These are phyloP conservation scores for Yarrowia galli DNA, from an alignment of 1,139 yeast species.

Conservation along the genomic window DNA sequence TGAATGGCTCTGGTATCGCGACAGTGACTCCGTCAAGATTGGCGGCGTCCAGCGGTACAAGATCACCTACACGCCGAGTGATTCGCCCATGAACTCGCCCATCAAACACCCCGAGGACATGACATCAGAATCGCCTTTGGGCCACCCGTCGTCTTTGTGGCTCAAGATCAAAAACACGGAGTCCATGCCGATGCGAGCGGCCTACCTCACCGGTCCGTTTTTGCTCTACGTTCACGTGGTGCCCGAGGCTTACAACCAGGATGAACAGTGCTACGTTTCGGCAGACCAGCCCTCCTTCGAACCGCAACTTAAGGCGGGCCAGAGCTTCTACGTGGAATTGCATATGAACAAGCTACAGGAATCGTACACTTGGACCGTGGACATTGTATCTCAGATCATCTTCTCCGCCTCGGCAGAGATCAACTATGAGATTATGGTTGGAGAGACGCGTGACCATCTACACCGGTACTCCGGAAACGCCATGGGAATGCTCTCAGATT, in stretches of 20 bases:
- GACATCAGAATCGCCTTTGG: constrained; percentile 36
- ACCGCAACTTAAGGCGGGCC: constrained; percentile 76
- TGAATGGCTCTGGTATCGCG: constrained; percentile 51
- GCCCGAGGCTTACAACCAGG: constrained; percentile 66
- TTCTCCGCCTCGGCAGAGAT: constrained; percentile 75
- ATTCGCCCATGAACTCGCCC: constrained; percentile 40
- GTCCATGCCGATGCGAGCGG: constrained; percentile 79
- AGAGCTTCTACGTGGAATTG: constrained; percentile 62
- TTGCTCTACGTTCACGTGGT: constrained; percentile 84
- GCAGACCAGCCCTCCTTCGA: constrained; percentile 80
- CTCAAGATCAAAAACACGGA: constrained; percentile 77
- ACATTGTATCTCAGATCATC: constrained; percentile 82
- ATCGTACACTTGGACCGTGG: constrained; percentile 79
- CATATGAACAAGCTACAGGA: constrained; percentile 56
- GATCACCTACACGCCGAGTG: constrained; percentile 56
- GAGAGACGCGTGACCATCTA: constrained; percentile 58
- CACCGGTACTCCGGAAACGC: constrained; percentile 41
- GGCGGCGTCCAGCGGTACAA: constrained; percentile 65
- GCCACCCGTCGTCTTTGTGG: constrained; percentile 56
- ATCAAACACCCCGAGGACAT: constrained; percentile 30
- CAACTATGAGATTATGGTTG: constrained; percentile 72
- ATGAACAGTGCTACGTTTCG: constrained; percentile 63
- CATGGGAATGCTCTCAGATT: constrained; percentile 24
- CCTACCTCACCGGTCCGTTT: constrained; percentile 89
- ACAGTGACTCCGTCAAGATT: constrained; percentile 56